Evolutionary conservation across 176 grass and related monocot genomes (phyloP).

Genomic region (Lolium rigidum): DNA sequence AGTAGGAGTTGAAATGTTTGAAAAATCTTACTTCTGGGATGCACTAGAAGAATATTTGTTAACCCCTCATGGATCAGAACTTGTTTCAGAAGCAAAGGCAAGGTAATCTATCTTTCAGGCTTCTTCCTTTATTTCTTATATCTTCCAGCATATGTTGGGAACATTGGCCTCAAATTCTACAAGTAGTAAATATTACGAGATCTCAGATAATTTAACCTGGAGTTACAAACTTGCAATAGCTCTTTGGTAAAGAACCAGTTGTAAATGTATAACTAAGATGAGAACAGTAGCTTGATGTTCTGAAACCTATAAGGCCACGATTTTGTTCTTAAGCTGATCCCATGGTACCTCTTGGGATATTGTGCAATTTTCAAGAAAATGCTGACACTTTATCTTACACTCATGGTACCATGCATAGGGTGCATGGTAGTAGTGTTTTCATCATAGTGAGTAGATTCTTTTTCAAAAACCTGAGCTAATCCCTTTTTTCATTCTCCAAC

Average conservation of each 20-base stretch:
- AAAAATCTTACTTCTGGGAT: slow-evolving; percentile 55
- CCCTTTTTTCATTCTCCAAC: not conserved
- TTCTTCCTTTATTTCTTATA: not conserved
- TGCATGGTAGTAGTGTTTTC: slow-evolving; percentile 1
- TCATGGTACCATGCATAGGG: not conserved
- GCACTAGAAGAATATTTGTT: slow-evolving; percentile 48
- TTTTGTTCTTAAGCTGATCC: slow-evolving; percentile 1
- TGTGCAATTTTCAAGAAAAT: slow-evolving; percentile 23
- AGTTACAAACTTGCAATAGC: not conserved
- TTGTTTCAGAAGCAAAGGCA: slow-evolving; percentile 53
- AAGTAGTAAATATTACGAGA: not conserved
- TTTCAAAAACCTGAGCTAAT: not conserved
- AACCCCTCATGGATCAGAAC: slow-evolving; percentile 38
- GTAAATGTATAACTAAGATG: not conserved
- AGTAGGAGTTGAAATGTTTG: slow-evolving; percentile 46
- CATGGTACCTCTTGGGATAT: not conserved
- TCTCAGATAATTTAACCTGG: not conserved
- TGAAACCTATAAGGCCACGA: not conserved
- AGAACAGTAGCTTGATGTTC: not conserved
- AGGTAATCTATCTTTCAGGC: slow-evolving; percentile 36
- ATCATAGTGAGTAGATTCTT: not conserved
- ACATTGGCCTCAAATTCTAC: not conserved
- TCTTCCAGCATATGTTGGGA: slow-evolving; percentile 18
- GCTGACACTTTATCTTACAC: not conserved
- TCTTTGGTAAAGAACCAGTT: not conserved